A percentile compares a stretch with the other conserved stretches of the same genome.
phyloP scores from a whole-genome alignment of 768 basidiomycete species.

The Pleurotus ostreatus region DNA sequence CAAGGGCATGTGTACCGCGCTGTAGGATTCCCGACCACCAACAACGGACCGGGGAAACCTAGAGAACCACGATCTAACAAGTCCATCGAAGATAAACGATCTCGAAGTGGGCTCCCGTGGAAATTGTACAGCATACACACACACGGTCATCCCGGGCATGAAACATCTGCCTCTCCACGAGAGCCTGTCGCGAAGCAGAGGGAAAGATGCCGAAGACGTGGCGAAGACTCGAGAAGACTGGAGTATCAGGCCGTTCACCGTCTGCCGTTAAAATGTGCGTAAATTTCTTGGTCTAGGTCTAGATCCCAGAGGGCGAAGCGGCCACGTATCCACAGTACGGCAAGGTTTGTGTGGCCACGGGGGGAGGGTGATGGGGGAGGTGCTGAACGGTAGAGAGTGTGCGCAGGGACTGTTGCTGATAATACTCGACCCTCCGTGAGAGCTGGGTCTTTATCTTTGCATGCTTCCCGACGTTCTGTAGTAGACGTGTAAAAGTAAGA shows the following conservation, averaged over 20 bases:
- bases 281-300: conserved; percentile 8
- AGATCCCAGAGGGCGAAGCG: conserved; percentile 11
- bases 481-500: neutral
- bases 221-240: neutral
- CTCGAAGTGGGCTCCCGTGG: too few species aligned
- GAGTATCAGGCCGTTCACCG: neutral
- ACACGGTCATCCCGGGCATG: neutral
- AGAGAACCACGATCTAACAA: too few species aligned
- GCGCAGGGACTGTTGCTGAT: neutral
- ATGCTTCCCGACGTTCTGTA: neutral
- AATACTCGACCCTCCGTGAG: conserved; percentile 1
- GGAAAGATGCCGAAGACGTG: too few species aligned
- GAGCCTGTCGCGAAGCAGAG: neutral
- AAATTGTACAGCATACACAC: too few species aligned
- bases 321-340: conserved; percentile 9
- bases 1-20: too few species aligned
- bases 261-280: conserved; percentile 1
- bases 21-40: too few species aligned
- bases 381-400: neutral
- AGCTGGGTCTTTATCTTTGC: neutral
- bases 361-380: neutral
- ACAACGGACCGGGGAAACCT: too few species aligned
- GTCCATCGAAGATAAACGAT: too few species aligned
- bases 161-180: neutral
- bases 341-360: conserved; percentile 5